A percentile compares a stretch with the other conserved stretches of the same genome.
These are phyloP conservation scores for Leptodontidium sp. DNA, from an alignment of 2,329 filamentous ascomycete species.

Conservation along the genomic window DNA sequence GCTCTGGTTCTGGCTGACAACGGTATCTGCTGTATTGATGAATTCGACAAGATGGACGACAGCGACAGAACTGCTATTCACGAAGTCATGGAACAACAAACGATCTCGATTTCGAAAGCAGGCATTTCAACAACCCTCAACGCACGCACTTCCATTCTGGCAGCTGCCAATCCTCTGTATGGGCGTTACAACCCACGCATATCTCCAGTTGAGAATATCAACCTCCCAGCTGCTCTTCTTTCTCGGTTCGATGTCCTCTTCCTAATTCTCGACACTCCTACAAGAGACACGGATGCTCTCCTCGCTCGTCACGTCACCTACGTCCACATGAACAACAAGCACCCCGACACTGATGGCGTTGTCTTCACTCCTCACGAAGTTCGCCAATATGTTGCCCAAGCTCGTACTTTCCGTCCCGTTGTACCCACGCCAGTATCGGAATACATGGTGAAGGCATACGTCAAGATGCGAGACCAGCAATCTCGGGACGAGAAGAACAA, in stretches of 20 bases:
- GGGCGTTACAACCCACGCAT: constrained; percentile 98
- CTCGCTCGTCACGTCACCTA: constrained; percentile 94
- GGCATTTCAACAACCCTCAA: constrained; percentile 98
- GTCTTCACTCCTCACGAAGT: constrained; percentile 94
- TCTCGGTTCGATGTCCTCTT: constrained; percentile 98
- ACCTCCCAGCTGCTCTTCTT: constrained; percentile 93
- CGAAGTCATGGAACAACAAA: constrained; percentile 90
- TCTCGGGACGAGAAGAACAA: constrained; percentile 90
- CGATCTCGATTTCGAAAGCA: constrained; percentile 85
- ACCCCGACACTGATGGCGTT: constrained; percentile 81
- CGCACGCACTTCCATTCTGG: constrained; percentile 92
- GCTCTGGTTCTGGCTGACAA: constrained; percentile 82
- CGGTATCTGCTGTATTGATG: constrained; percentile 84
- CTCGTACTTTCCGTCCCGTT: constrained; percentile 85
- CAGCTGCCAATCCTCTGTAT: constrained; percentile 95
- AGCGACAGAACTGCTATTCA: constrained; percentile 81
- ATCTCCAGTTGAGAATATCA: constrained; percentile 98
- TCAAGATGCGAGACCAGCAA: constrained; percentile 90
- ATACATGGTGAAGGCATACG: constrained; percentile 97
- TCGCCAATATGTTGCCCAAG: constrained; percentile 93
- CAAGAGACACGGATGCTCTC: constrained; percentile 88
- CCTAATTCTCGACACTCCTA: constrained; percentile 93
- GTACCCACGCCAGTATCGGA: constrained; percentile 88
- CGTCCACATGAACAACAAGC: constrained; percentile 95
- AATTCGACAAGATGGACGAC: constrained; percentile 89